These are phyloP conservation scores for Leccinum broughii DNA, from an alignment of 768 basidiomycete genomes.

Conservation along the genomic window DNA sequence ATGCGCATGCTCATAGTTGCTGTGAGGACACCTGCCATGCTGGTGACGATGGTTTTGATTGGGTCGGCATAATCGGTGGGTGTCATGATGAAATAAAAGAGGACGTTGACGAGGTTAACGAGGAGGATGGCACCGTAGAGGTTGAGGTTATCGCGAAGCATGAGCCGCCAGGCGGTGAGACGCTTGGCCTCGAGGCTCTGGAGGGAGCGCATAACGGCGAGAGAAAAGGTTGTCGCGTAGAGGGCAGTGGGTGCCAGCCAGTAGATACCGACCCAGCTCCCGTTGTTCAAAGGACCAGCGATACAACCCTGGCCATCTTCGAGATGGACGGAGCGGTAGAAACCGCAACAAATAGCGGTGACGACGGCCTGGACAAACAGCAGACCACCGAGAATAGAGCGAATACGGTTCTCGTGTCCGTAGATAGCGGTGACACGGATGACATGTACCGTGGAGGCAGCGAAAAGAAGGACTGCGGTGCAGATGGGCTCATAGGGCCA, in stretches of 20 bases:
- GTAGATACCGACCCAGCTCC: slow-evolving; percentile 78
- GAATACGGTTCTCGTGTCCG: slow-evolving; percentile 53
- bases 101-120: slow-evolving; percentile 79
- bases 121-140: slow-evolving; percentile 79
- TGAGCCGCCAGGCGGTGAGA: slow-evolving; percentile 75
- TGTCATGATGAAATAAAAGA: slow-evolving; percentile 85
- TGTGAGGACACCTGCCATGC: slow-evolving; percentile 85
- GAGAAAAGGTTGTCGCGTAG: slow-evolving; percentile 39
- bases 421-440: slow-evolving; percentile 81
- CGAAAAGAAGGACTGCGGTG: slow-evolving; percentile 72
- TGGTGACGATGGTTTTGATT: slow-evolving; percentile 80
- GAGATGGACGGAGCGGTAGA: slow-evolving; percentile 81
- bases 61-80: slow-evolving; percentile 63
- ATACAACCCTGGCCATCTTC: slow-evolving; percentile 80
- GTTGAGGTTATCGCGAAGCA: slow-evolving; percentile 88
- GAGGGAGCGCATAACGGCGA: slow-evolving; percentile 27
- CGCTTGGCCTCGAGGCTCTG: slow-evolving; percentile 41
- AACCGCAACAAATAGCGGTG: slow-evolving; percentile 74
- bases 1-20: slow-evolving; percentile 88
- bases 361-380: slow-evolving; percentile 68
- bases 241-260: slow-evolving; percentile 78
- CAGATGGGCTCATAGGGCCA: slow-evolving; percentile 87
- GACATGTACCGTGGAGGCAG: slow-evolving; percentile 73
- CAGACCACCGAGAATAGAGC: slow-evolving; percentile 55
- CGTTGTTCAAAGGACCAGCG: slow-evolving; percentile 70